Conservation (phyloP, 805 yeast species). For the Suhomyces xylopsoci region DNA sequence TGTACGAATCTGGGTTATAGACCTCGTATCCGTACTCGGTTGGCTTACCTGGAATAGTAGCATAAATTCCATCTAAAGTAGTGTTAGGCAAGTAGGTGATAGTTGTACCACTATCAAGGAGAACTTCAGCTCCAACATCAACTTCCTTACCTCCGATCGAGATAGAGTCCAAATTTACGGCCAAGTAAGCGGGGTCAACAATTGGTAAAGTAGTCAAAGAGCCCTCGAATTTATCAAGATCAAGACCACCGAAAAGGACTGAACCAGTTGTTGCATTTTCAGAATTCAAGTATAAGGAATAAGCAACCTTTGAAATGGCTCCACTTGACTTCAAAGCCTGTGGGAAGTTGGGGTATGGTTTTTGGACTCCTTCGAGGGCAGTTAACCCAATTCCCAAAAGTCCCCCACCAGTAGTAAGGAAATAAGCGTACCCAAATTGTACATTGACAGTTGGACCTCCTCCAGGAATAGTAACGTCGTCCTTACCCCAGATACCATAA, state of each 20-base stretch:
- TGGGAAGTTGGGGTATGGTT: constrained; percentile 15
- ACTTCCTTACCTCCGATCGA: constrained; percentile 7
- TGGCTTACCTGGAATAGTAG: neutral
- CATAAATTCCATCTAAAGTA: neutral
- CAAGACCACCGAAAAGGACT: constrained; percentile 29
- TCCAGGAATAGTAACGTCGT: constrained; percentile 3
- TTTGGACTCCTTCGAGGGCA: neutral
- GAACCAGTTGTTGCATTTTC: constrained; percentile 18
- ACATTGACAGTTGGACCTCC: constrained; percentile 8
- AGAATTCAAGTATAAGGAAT: constrained; percentile 23
- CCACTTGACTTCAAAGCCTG: constrained; percentile 25
- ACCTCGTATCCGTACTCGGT: constrained; percentile 3
- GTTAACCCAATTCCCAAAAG: constrained; percentile 8
- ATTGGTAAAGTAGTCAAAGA: constrained; percentile 3
- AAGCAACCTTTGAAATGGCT: constrained; percentile 18
- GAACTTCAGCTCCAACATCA: too few relatives aligned
- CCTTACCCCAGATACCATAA: constrained; percentile 25
- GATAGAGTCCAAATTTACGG: neutral
- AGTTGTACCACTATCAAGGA: constrained; percentile 8
- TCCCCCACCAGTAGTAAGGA: constrained; percentile 3
- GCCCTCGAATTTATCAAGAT: constrained; percentile 18
- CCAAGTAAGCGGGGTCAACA: neutral
- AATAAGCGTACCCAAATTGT: constrained; percentile 7
- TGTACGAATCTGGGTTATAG: constrained; percentile 18
- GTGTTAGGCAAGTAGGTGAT: neutral